A percentile compares a stretch with the other conserved stretches of the same genome.
These are phyloP conservation scores for Leishmania arabica DNA, from an alignment of 208 protist species.

Conservation along the genomic window DNA sequence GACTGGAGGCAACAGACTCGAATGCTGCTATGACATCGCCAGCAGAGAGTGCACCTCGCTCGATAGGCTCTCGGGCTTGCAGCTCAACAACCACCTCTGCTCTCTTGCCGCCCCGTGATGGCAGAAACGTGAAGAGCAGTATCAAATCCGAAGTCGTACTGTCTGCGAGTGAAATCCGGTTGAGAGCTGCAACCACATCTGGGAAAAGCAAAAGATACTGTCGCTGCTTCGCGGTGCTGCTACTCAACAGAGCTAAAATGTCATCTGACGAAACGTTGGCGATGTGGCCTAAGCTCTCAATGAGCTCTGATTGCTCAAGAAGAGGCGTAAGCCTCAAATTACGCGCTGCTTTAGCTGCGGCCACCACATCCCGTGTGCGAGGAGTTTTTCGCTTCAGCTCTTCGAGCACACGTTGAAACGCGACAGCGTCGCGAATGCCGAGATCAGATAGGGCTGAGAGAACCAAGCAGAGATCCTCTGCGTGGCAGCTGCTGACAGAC, in stretches of 20 bases:
- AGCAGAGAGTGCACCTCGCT: conserved; percentile 17
- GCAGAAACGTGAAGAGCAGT: conserved; percentile 18
- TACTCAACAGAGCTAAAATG: conserved; percentile 19
- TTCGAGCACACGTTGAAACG: conserved; percentile 21
- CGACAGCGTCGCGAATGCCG: conserved; percentile 20
- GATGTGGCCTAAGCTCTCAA: conserved; percentile 6
- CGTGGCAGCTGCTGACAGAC: not conserved
- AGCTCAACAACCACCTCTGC: conserved; percentile 9
- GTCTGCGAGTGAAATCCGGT: not conserved
- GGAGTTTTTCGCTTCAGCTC: conserved; percentile 9
- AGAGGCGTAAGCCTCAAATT: conserved; percentile 11
- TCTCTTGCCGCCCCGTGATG: not conserved
- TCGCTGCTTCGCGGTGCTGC: conserved; percentile 22
- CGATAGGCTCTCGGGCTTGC: conserved; percentile 10
- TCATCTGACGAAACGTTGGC: conserved; percentile 6
- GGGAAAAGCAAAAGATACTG: conserved; percentile 3
- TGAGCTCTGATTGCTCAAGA: conserved; percentile 15
- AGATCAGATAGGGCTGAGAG: conserved; percentile 24
- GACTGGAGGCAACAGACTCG: conserved; percentile 28
- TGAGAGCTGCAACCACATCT: not conserved
- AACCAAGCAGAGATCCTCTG: conserved; percentile 18
- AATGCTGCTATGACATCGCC: conserved; percentile 64
- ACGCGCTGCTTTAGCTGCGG: conserved; percentile 20
- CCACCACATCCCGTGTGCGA: conserved; percentile 7
- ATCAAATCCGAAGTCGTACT: conserved; percentile 10